Evolutionary conservation across 345 rosid species (phyloP), one percentile per base, ranked within the genome.

Genomic region (Fremontodendron californicum): DNA sequence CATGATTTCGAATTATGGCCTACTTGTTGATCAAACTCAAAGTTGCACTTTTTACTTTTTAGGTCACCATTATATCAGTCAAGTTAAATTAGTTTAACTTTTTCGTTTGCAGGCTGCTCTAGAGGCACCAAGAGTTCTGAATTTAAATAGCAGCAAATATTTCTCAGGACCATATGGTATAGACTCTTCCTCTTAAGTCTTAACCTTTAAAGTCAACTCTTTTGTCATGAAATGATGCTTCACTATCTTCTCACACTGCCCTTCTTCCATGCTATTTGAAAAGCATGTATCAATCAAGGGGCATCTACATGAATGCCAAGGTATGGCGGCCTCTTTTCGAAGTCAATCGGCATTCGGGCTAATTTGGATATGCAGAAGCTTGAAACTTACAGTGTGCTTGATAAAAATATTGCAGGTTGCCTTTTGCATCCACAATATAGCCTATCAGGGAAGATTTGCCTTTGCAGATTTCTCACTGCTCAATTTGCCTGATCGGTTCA

Each of bases 391-490:
- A 6, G 40, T 69, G 63, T 81, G 31, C 66, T 65, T 33, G 76
- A 49, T 45, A 74, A 74, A 74, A 74, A 74, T 77, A 80, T 69
- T 70, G 66, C 83, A 92, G 98, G 96, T 92, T 80, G 96, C 84
- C 68, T 93, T 89, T 76, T 92, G 98, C 90, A 96, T 96, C 90
- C 99, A 96, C 86, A 96, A 96, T 85, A 91, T 93, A 71, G 97
- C 97, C 51, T 96, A 93, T 80, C 99, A 93, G 73, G 99, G 99
- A 70, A 87, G 98, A 85, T 89, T 85, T 80, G 71, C 89, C 75
- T 88, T 90, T 64, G 45, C 85, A 66, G 96, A 96, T 79, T 96
- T 84, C 78, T 42, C 90, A 31, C 83, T 85, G 73, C 96, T 96
- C 77, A 90, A 88, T 82, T 88, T 96, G 81, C 99, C 99, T 0